phyloP scores from a whole-genome alignment of 306 rosid species.

The Oemleria cerasiformis region DNA sequence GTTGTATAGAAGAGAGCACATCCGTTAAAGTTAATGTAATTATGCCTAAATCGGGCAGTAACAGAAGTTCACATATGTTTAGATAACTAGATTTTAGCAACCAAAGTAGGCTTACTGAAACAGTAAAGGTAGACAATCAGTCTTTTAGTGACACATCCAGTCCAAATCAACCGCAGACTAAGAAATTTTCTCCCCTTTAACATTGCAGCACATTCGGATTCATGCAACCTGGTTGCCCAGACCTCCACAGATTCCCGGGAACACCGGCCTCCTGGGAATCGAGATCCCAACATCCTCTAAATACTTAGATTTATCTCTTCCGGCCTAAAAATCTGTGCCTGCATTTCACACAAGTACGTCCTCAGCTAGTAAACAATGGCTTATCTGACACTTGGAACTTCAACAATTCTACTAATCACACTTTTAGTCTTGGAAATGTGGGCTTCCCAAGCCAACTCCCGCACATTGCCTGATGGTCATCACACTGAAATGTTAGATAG shows the following conservation, averaged over 20 bases:
- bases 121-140: not conserved
- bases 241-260: not conserved
- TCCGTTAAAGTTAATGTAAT: too few relatives aligned
- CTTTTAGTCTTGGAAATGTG: constrained; percentile 12
- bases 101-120: not conserved
- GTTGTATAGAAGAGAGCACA: too few relatives aligned
- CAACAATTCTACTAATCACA: not conserved
- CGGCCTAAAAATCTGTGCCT: not conserved
- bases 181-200: not conserved
- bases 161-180: not conserved
- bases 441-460: constrained; percentile 26
- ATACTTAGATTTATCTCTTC: constrained; percentile 1
- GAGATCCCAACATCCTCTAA: not conserved
- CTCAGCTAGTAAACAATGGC: constrained; percentile 14
- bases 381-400: not conserved
- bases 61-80: too few relatives aligned
- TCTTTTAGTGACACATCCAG: not conserved
- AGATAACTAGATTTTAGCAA: not conserved
- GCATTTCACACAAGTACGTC: not conserved
- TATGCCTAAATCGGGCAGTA: too few relatives aligned
- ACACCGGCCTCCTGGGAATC: not conserved
- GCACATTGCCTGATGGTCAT: constrained; percentile 16
- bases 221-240: not conserved
- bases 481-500: constrained; percentile 5
- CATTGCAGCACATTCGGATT: not conserved